Evolutionary conservation across 1,139 yeast species (phyloP), one percentile per base, ranked within the genome.

Genomic region (Sugiyamaella neomexicana): DNA sequence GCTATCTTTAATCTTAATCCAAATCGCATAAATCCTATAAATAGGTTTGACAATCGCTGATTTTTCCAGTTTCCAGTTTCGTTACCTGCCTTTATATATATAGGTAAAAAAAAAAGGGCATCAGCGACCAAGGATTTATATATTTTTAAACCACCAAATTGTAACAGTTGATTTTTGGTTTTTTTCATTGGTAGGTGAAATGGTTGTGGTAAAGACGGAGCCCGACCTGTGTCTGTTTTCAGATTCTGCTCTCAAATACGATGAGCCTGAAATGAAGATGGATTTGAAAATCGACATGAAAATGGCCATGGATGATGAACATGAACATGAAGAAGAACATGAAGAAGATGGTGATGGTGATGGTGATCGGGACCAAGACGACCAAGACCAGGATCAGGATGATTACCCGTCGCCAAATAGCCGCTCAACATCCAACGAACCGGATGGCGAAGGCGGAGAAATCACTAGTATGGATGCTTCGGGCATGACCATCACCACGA

Each of bases 401-500:
- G 36, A 31, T 4, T 31, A 20, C 25, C 25, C 13, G 36, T 10
- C 36, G 13, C 36, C 15, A 2, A 15, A 17, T 5, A 37, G 16
- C 15, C 41, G 36, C 7, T 31, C 36, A 3, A 8, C 36, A 2
- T 31, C 36, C 4, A 7, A 31, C 16, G 17, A 37, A 17, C 41
- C 41, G 12, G 23, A 37, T 9, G 36, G 36, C 2, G 49, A 37
- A 12, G 38, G n/a, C n/a, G n/a, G n/a, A n/a, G n/a, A n/a, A n/a
- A n/a, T n/a, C n/a, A n/a, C n/a, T n/a, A n/a, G n/a, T n/a, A n/a
- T 17, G 38, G 46, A 38, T 8, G 25, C 43, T 2, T 38, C 55
- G 20, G 48, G 48, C 17, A 9, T 51, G 32, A 48, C 52, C 38
- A 49, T 52, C 25, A 56, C 59, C 23, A 52, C 57, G 6, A 53